Evolutionary conservation across 2,329 filamentous ascomycete genomes (phyloP).

Genomic region (Lizonia empirigonia): DNA sequence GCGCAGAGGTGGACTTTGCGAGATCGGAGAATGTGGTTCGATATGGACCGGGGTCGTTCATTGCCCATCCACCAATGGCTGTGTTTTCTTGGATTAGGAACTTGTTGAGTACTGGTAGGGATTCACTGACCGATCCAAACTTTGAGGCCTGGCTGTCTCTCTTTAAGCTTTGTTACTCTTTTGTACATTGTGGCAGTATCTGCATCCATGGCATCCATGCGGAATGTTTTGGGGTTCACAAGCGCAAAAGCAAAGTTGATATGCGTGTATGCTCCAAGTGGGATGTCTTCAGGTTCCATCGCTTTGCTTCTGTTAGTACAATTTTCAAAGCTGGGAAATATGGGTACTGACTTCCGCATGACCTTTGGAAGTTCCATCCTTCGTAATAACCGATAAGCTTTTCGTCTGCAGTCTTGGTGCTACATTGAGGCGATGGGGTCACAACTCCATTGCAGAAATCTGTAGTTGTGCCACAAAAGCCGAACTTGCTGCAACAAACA

Average conservation of each 20-base stretch:
- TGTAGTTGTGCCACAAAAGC: not conserved
- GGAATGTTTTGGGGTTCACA: conserved; percentile 14
- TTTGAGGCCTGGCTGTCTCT: conserved; percentile 31
- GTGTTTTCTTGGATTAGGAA: too few species aligned
- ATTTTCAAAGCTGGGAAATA: too few species aligned
- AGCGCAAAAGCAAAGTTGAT: conserved; percentile 19
- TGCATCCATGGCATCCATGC: not conserved
- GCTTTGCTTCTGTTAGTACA: not conserved
- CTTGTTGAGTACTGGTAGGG: too few species aligned
- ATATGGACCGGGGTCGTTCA: conserved; percentile 47
- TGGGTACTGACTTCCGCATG: not conserved
- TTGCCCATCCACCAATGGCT: conserved; percentile 51
- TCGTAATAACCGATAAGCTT: conserved; percentile 14
- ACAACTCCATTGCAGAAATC: not conserved
- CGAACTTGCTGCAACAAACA: not conserved
- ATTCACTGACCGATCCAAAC: too few species aligned
- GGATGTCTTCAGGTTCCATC: conserved; percentile 12
- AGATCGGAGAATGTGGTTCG: conserved; percentile 42
- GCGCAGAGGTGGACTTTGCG: conserved; percentile 19
- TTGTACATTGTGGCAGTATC: not conserved
- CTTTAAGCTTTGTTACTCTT: conserved; percentile 35
- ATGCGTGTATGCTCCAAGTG: conserved; percentile 3
- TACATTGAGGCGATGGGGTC: too few species aligned
- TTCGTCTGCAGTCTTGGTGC: too few species aligned
- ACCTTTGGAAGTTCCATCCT: conserved; percentile 3